Conservation (phyloP, 2,329 filamentous ascomycete species). For the Sclerotinia spermophila region DNA sequence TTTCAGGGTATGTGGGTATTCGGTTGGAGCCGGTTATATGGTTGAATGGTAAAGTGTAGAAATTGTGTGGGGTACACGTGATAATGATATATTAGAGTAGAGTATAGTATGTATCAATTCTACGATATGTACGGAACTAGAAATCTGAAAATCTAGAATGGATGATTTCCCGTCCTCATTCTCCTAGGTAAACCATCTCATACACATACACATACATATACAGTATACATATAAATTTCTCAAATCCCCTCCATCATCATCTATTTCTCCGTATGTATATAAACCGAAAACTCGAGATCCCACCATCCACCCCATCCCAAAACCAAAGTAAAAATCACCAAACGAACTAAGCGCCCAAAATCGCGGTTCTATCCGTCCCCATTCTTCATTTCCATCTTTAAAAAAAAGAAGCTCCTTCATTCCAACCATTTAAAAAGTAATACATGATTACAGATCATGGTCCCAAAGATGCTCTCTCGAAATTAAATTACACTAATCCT, state of each 20-base stretch:
- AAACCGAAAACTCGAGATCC: too few species aligned
- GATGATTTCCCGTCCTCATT: background rate
- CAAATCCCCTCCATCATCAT: background rate
- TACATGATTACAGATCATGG: too few species aligned
- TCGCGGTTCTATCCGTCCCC: background rate
- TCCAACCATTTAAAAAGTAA: background rate
- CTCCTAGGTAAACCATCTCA: background rate
- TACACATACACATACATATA: background rate
- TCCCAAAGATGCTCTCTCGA: background rate
- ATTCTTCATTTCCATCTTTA: background rate
- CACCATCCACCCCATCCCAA: too few species aligned
- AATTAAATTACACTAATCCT: background rate
- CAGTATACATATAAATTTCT: too few species aligned
- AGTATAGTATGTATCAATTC: background rate
- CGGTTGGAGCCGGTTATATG: background rate
- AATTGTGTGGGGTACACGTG: background rate
- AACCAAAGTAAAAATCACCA: background rate
- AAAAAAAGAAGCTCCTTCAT: background rate
- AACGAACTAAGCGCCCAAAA: background rate
- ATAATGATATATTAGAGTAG: background rate
- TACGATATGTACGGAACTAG: background rate
- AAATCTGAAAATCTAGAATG: background rate
- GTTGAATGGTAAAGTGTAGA: background rate
- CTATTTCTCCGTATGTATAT: too few species aligned
- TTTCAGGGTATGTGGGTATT: background rate